Evolutionary conservation across 352 stramenopile genomes (phyloP).

Genomic region (Globisporangium polare): DNA sequence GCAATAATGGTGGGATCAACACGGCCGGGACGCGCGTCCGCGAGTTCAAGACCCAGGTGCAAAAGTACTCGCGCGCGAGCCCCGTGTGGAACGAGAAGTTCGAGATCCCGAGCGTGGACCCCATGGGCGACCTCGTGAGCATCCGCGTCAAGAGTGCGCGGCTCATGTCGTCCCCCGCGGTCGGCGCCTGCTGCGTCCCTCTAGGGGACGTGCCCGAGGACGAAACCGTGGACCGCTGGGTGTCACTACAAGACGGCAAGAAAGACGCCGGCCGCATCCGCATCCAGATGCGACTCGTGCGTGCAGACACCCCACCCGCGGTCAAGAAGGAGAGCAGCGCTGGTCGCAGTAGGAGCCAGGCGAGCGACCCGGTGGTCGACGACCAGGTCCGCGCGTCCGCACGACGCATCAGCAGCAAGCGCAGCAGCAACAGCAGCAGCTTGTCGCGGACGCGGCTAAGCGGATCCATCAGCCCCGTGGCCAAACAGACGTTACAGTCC

Average conservation of each 20-base stretch:
- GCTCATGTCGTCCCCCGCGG: conserved; percentile 54
- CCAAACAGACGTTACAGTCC: background rate
- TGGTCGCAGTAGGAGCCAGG: background rate
- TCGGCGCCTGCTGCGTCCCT: conserved; percentile 48
- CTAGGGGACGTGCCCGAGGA: conserved; percentile 44
- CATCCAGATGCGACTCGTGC: conserved; percentile 60
- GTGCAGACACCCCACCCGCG: conserved; percentile 22
- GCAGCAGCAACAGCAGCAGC: conserved; percentile 15
- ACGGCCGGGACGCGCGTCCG: conserved; percentile 21
- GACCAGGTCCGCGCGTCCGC: background rate
- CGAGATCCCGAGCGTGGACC: conserved; percentile 51
- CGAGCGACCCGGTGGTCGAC: conserved; percentile 2
- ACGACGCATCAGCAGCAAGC: background rate
- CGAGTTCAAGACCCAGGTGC: conserved; percentile 62
- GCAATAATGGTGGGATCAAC: background rate
- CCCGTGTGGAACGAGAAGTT: conserved; percentile 81
- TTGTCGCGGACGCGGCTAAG: conserved; percentile 15
- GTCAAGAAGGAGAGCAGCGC: conserved; percentile 17
- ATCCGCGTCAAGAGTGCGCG: conserved; percentile 70
- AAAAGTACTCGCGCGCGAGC: conserved; percentile 44
- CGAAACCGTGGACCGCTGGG: conserved; percentile 49
- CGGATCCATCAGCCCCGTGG: conserved; percentile 13
- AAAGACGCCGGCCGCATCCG: conserved; percentile 55
- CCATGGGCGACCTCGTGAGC: conserved; percentile 46
- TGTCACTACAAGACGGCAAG: conserved; percentile 50